A percentile compares a stretch with the other conserved stretches of the same genome.
Conservation (phyloP, 495 filamentous ascomycete species). For the Penicillium mononematosum region DNA sequence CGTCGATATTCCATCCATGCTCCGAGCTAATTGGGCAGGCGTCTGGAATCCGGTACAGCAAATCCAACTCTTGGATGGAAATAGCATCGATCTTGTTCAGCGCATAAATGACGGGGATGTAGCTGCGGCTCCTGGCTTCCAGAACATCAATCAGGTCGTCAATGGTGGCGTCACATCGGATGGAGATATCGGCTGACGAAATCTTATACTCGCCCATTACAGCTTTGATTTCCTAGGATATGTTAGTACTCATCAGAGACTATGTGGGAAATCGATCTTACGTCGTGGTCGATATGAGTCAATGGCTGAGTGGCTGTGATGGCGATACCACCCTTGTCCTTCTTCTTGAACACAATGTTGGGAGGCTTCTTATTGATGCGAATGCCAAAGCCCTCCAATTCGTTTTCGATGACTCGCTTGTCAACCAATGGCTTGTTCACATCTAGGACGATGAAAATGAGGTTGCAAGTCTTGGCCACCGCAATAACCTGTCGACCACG, state of each 20-base stretch:
- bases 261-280: conserved; percentile 29
- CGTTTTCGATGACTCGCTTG: conserved; percentile 94
- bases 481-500: conserved; percentile 98
- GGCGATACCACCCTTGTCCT: conserved; percentile 95
- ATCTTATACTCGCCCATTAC: conserved; percentile 98
- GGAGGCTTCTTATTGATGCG: conserved; percentile 96
- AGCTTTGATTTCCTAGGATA: conserved; percentile 80
- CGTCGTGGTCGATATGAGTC: conserved; percentile 87
- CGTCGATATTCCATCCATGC: conserved; percentile 98
- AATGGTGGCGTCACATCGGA: conserved; percentile 90
- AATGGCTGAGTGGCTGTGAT: conserved; percentile 91
- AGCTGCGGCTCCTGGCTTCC: conserved; percentile 90
- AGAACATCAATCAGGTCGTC: conserved; percentile 94
- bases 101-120: conserved; percentile 97
- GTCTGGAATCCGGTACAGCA: conserved; percentile 95
- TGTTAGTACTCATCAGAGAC: conserved; percentile 10
- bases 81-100: conserved; percentile 99
- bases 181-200: conserved; percentile 94
- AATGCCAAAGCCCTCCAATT: conserved; percentile 96
- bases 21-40: conserved; percentile 95
- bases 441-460: conserved; percentile 98
- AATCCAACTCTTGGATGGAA: conserved; percentile 93
- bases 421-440: conserved; percentile 98
- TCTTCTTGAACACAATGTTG: conserved; percentile 98
- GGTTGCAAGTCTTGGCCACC: conserved; percentile 95